phyloP scores from a whole-genome alignment of 225 moss, liverwort and hornwort genomes.

The Sphagnum contortum region DNA sequence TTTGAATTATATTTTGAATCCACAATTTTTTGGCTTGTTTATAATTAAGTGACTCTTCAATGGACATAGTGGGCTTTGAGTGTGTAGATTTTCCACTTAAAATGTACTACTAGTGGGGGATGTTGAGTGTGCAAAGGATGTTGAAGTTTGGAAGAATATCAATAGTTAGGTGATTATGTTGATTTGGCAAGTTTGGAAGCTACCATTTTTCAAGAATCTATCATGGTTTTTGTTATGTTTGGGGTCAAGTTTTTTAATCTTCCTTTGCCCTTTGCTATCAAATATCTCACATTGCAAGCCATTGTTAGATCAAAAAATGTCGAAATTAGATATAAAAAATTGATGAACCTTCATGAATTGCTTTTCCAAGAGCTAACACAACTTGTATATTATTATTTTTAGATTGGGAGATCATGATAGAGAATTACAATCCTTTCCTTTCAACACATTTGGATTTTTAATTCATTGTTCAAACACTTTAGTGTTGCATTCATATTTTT shows the following conservation, averaged over 20 bases:
- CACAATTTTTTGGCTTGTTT: too few species aligned
- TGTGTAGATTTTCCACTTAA: background rate
- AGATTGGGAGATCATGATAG: conserved; percentile 4
- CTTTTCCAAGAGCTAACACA: conserved; percentile 45
- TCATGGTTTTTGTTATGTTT: conserved; percentile 56
- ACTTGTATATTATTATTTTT: conserved; percentile 23
- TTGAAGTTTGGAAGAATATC: background rate
- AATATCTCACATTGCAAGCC: conserved; percentile 33
- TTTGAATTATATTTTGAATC: too few species aligned
- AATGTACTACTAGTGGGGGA: background rate
- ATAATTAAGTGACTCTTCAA: too few species aligned
- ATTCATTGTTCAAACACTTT: conserved; percentile 45
- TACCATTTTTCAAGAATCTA: conserved; percentile 43
- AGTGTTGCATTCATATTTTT: conserved; percentile 71
- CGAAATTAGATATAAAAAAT: conserved; percentile 30
- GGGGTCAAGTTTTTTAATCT: conserved; percentile 37
- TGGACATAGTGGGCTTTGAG: too few species aligned
- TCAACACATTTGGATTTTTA: conserved; percentile 29
- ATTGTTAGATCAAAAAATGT: conserved; percentile 39
- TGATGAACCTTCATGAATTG: conserved; percentile 50
- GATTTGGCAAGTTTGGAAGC: conserved; percentile 48
- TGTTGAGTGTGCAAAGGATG: background rate
- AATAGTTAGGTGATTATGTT: conserved; percentile 1
- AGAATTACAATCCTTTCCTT: conserved; percentile 12
- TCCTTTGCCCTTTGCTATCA: conserved; percentile 34